Evolutionary conservation across 2,329 filamentous ascomycete genomes (phyloP), one percentile per base, ranked within the genome.

Genomic region (Fusarium sulawesiense): DNA sequence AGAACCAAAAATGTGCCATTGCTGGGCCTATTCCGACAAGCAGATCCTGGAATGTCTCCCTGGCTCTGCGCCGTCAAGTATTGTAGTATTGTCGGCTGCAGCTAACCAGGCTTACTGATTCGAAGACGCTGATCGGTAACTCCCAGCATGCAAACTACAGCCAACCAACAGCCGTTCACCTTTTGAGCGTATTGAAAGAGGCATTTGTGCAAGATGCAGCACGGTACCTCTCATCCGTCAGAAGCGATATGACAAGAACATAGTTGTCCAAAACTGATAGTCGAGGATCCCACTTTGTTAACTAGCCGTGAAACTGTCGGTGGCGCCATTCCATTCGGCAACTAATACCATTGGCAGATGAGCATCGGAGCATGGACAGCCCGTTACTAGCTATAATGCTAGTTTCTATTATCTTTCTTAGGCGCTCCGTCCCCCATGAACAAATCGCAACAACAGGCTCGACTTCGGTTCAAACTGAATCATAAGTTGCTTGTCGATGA

Each of bases 321-420:
- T 73, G 71, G 66, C 71, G 66, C 70, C 71, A 73, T 73, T 62
- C 66, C 40, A 55, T 34, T 61, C 47, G 54, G 51, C 48, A 65
- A 45, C 62, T 65, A 50, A 60, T 65, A 50, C 64, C 27, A 65
- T 47, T 65, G 62, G 61, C 27, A 59, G 55, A 59, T 50, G 54
- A 29, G 34, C 25, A 58, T 71, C 66, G 44, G 66, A 48, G 45
- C 42, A 57, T 54, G 50, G 30, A 37, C 46, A 56, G 25, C 30
- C 54, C 60, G 29, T 47, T 57, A 40, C n/a, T 58, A 65, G 61
- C 49, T 70, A 66, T 70, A 62, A 62, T 60, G 45, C 29, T 60
- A 51, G 49, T 25, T 51, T n/a, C 56, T 66, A 58, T 57, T 66
- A 11, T 11, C 40, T 14, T 41, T 41, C 20, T 23, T 37, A 13